Conservation (phyloP, 2,329 filamentous ascomycete genomes). For the Truncatella angustata region DNA sequence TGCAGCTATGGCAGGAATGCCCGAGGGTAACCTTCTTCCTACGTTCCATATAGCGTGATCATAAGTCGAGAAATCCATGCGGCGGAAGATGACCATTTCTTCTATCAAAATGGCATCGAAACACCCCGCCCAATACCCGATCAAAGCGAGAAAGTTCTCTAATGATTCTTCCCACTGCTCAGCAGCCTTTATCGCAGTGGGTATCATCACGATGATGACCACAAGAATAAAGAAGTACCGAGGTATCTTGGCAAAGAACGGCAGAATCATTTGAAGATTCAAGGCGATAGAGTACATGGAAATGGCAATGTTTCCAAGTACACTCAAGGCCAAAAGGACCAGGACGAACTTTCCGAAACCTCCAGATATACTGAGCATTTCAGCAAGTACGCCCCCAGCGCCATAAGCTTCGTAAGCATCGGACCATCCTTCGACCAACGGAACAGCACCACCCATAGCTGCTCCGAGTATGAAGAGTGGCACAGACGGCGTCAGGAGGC, state of each 20-base stretch:
- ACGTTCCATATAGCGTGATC: constrained; percentile 48
- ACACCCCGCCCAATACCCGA: constrained; percentile 44
- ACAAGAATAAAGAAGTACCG: constrained; percentile 39
- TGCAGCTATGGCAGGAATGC: constrained; percentile 45
- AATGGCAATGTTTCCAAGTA: constrained; percentile 36
- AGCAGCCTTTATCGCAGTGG: constrained; percentile 37
- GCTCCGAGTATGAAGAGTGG: constrained; percentile 43
- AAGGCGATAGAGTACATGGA: constrained; percentile 37
- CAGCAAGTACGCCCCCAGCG: constrained; percentile 21
- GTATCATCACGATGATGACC: constrained; percentile 38
- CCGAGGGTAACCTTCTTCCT: constrained; percentile 41
- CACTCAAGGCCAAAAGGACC: constrained; percentile 34
- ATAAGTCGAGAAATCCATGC: constrained; percentile 40
- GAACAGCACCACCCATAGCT: constrained; percentile 22
- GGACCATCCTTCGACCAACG: constrained; percentile 18
- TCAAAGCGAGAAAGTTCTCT: constrained; percentile 42
- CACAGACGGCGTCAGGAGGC: constrained; percentile 48
- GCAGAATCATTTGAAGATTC: constrained; percentile 39
- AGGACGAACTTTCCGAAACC: constrained; percentile 35
- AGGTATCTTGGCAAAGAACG: constrained; percentile 36
- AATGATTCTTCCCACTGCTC: constrained; percentile 38
- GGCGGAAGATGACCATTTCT: constrained; percentile 49
- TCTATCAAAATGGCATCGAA: constrained; percentile 38
- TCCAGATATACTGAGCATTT: constrained; percentile 26
- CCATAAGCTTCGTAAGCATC: constrained; percentile 20